These are phyloP conservation scores for Phytophthora palmivora DNA, from an alignment of 352 stramenopile genomes.

Conservation along the genomic window DNA sequence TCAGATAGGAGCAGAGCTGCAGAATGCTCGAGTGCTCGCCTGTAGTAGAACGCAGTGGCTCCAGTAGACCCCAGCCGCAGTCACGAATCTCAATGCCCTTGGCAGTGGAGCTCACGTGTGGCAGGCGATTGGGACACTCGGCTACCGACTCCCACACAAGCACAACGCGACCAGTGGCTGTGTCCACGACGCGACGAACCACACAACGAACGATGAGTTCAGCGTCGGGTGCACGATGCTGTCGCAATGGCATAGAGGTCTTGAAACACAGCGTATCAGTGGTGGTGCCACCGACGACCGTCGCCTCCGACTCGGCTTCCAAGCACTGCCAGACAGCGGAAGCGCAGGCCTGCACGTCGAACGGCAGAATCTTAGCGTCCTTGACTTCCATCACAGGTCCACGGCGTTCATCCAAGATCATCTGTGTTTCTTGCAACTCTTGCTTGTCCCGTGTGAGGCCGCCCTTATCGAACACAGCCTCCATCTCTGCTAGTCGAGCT, in stretches of 20 bases:
- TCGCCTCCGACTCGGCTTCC: conserved; percentile 39
- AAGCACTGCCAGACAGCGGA: conserved; percentile 47
- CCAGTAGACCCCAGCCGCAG: conserved; percentile 57
- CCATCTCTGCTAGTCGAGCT: conserved; percentile 43
- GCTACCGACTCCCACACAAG: conserved; percentile 62
- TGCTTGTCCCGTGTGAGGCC: conserved; percentile 45
- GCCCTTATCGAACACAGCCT: conserved; percentile 52
- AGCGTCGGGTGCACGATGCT: conserved; percentile 40
- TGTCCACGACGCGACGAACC: conserved; percentile 48
- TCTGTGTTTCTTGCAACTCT: conserved; percentile 54
- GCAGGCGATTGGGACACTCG: conserved; percentile 39
- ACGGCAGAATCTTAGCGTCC: conserved; percentile 59
- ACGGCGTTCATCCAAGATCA: conserved; percentile 57
- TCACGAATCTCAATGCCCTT: conserved; percentile 56
- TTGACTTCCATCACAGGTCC: conserved; percentile 61
- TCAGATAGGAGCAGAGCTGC: conserved; percentile 64
- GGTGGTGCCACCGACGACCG: conserved; percentile 33
- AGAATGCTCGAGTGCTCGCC: conserved; percentile 54
- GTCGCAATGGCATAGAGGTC: conserved; percentile 43
- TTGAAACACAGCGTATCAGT: conserved; percentile 51
- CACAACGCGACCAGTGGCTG: conserved; percentile 43
- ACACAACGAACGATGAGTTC: conserved; percentile 49
- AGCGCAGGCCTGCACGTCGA: conserved; percentile 44
- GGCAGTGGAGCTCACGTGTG: conserved; percentile 27
- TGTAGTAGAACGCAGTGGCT: conserved; percentile 31